These are phyloP conservation scores for Pleochaeta shiraiana DNA, from an alignment of 2,329 filamentous ascomycete species.

Conservation along the genomic window DNA sequence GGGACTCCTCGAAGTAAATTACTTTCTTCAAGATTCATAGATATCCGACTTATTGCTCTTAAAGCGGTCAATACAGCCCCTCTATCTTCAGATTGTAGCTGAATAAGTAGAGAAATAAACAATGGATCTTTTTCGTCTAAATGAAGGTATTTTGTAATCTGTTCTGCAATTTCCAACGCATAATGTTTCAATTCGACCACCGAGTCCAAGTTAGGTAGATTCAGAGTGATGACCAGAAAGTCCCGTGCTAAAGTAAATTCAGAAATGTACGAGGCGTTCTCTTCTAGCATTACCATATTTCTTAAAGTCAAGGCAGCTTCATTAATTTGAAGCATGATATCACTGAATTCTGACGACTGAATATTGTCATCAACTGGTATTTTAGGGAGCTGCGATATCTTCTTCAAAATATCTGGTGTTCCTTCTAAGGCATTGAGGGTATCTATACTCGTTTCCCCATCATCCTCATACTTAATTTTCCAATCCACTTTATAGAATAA, in stretches of 20 bases:
- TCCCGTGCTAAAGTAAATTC: constrained; percentile 58
- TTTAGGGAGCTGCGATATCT: constrained; percentile 40
- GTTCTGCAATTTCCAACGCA: constrained; percentile 76
- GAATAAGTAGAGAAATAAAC: constrained; percentile 48
- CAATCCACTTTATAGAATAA: constrained; percentile 70
- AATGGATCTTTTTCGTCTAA: constrained; percentile 54
- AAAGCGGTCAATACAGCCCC: constrained; percentile 63
- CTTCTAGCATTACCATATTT: constrained; percentile 87
- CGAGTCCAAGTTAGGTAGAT: constrained; percentile 48
- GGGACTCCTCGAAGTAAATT: constrained; percentile 59
- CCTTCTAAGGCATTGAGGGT: constrained; percentile 42
- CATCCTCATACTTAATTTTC: constrained; percentile 49
- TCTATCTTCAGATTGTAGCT: constrained; percentile 49
- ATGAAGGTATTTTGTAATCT: constrained; percentile 61
- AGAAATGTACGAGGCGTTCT: constrained; percentile 68
- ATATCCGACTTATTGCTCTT: constrained; percentile 65
- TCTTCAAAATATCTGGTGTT: constrained; percentile 48
- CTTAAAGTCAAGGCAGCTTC: constrained; percentile 75
- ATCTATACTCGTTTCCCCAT: constrained; percentile 31
- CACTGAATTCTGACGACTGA: constrained; percentile 46
- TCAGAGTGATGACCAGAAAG: constrained; percentile 60
- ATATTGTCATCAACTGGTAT: constrained; percentile 44
- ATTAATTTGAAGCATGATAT: constrained; percentile 53
- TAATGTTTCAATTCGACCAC: constrained; percentile 78
- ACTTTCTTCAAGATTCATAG: constrained; percentile 61